These are phyloP conservation scores for Colletotrichum paranaense DNA, from an alignment of 2,329 filamentous ascomycete species.

Conservation along the genomic window DNA sequence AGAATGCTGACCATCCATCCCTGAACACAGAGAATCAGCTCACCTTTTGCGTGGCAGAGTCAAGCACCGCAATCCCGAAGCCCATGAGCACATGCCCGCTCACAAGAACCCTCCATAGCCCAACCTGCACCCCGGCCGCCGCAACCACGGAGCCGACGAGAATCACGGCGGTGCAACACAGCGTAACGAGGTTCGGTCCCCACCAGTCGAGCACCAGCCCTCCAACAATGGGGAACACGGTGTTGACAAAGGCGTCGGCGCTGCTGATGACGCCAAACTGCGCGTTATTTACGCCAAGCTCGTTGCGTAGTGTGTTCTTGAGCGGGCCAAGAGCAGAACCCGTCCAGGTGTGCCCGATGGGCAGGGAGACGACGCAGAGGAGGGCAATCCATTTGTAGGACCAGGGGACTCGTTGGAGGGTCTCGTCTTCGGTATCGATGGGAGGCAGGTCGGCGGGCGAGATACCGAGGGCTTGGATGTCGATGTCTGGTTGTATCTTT, in stretches of 20 bases:
- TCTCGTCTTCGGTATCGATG: not conserved
- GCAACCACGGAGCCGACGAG: slow-evolving; percentile 39
- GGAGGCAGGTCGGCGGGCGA: not conserved
- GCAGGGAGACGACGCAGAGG: slow-evolving; percentile 37
- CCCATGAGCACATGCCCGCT: slow-evolving; percentile 40
- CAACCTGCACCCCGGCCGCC: slow-evolving; percentile 37
- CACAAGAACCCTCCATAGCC: slow-evolving; percentile 37
- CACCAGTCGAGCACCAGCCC: slow-evolving; percentile 41
- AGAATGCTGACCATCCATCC: not conserved
- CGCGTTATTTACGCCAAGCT: slow-evolving; percentile 39
- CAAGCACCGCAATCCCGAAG: slow-evolving; percentile 40
- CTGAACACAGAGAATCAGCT: fast-evolving
- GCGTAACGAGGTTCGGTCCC: slow-evolving; percentile 38
- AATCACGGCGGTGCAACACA: slow-evolving; percentile 38
- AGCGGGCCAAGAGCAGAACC: slow-evolving; percentile 38
- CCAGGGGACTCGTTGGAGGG: slow-evolving; percentile 29
- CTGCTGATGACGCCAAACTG: slow-evolving; percentile 42
- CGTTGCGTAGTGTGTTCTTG: slow-evolving; percentile 40
- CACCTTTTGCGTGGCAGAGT: slow-evolving; percentile 39
- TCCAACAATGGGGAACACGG: slow-evolving; percentile 40
- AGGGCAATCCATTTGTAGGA: slow-evolving; percentile 41
- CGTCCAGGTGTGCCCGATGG: slow-evolving; percentile 40
- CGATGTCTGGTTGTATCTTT: not conserved
- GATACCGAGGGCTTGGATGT: not conserved
- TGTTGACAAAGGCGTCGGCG: slow-evolving; percentile 41